Evolutionary conservation across 495 filamentous ascomycete species (phyloP), one percentile per base, ranked within the genome.

Genomic region (Penicillium odoratum): DNA sequence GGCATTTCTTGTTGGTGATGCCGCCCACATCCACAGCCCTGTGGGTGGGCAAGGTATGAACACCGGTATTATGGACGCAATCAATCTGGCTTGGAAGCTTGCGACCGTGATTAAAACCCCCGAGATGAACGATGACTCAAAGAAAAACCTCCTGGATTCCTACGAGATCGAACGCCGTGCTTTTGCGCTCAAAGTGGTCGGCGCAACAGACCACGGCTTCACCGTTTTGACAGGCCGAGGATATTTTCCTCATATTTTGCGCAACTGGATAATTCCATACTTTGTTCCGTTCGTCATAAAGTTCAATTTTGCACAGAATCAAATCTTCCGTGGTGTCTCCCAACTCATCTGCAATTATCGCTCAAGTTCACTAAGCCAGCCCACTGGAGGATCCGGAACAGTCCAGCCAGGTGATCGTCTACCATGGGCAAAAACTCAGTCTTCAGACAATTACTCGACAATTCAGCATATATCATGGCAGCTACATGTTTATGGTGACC

Each of bases 11-110:
- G 67, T 69, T 21, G 73, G 73, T 0, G 73, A 76, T 48, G 81
- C 84, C 5, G 82, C 81, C 4, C 85, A 88, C 58, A 82, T 80
- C 30, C 81, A 85, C 61, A 80, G 76, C 34, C 82, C 83, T 0
- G 77, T 75, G 0, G 83, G 81, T 0, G 84, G 79, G 1, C 83
- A 84, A 51, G 85, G 85, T 3, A 80, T 87, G 76, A 88, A 88
- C 60, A 80, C 80, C 0, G 83, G 85, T 0, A 81, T 86, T 28
- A 77, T 81, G 40, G 84, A 87, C 51, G 74, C 82, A 0, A 70
- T 84, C 36, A 85, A 86, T 51, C 72, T 87, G 0, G 80, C 76
- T 8, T 88, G 85, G 85, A 82, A 81, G 48, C 53, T 81, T 1
- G 65, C 73, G 4, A 75, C 77, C 16, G 78, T 81, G 6, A 61